A percentile compares a stretch with the other conserved stretches of the same genome.
Conservation (phyloP, 257 asterid genomes). For the Solanum tarijense region DNA sequence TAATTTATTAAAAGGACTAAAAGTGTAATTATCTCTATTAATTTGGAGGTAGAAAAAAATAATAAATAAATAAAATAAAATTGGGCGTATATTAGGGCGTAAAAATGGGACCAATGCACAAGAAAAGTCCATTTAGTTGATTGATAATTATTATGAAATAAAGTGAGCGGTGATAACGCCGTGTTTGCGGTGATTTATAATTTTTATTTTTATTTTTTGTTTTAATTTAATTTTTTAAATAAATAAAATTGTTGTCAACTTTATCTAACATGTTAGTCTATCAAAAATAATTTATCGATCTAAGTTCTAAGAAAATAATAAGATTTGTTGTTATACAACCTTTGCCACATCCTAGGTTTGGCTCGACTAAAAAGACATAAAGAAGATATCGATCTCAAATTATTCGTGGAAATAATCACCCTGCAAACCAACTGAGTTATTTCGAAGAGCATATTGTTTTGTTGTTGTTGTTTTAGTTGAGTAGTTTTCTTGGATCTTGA, state of each 20-base stretch:
- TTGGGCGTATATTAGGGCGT: conserved; percentile 26
- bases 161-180: conserved; percentile 32
- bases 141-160: conserved; percentile 2
- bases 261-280: not conserved
- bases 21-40: not conserved
- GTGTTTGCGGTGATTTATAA: conserved; percentile 25
- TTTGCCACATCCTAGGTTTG: not conserved
- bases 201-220: not conserved
- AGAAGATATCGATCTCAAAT: no score
- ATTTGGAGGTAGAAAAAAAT: not conserved
- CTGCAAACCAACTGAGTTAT: accelerated
- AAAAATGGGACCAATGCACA: conserved; percentile 20
- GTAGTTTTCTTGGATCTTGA: not conserved
- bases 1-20: not conserved
- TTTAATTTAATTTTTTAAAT: no score
- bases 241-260: not conserved
- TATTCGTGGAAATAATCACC: no score
- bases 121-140: conserved; percentile 9
- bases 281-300: no score
- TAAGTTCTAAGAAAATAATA: no score
- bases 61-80: not conserved
- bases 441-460: not conserved
- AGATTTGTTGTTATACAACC: not conserved
- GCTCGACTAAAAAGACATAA: no score
- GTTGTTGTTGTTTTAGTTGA: not conserved